These are phyloP conservation scores for Botrytis cinerea DNA, from an alignment of 2,329 filamentous ascomycete genomes.

Conservation along the genomic window DNA sequence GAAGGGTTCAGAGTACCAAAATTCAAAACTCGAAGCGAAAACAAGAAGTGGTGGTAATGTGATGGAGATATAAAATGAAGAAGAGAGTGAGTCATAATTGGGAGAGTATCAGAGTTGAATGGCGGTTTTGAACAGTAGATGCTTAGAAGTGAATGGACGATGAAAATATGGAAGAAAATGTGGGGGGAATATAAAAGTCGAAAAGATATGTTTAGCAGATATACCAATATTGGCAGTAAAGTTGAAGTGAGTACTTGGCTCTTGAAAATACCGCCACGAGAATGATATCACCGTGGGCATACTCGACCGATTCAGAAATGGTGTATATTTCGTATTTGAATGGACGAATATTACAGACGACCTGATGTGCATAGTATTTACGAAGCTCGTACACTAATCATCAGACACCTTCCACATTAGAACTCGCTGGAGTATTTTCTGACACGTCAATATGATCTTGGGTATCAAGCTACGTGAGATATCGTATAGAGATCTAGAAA, in stretches of 20 bases:
- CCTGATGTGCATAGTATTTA: background rate
- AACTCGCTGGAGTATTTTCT: background rate
- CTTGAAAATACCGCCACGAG: too few species aligned
- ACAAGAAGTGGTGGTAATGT: background rate
- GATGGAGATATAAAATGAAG: background rate
- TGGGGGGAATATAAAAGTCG: background rate
- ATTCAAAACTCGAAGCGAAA: background rate
- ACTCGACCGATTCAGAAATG: background rate
- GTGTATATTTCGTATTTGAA: background rate
- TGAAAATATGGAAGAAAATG: background rate
- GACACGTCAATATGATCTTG: background rate
- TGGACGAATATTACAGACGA: background rate
- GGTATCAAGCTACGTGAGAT: background rate
- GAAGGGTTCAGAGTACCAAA: background rate
- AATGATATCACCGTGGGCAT: background rate
- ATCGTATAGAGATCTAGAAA: background rate
- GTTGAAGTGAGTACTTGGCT: background rate
- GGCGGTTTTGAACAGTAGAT: background rate
- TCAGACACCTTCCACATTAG: background rate
- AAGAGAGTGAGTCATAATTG: background rate
- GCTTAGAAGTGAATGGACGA: background rate
- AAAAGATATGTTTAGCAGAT: background rate
- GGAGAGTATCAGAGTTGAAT: background rate
- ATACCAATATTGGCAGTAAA: background rate
- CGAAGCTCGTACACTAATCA: background rate